Base-by-base conservation (phyloP, 306 rosid genomes). In the Cucumis hystrix region DNA sequence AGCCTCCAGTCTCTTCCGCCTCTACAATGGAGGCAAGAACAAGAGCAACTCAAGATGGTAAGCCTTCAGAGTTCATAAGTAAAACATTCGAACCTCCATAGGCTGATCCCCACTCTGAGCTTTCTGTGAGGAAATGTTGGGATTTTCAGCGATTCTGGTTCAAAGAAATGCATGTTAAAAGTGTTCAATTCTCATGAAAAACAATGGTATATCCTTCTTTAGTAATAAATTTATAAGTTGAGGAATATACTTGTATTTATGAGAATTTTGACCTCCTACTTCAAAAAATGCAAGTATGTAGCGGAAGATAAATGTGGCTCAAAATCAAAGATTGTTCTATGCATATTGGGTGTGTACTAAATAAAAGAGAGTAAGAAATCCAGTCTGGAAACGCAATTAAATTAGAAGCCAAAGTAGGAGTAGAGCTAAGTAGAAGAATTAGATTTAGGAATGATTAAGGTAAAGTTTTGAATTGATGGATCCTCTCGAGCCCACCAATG, bases 1-100 rank as follows among this genome's bases (percentile, higher is more conserved):
- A 76, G 96, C 97, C 63, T 95, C 90, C 83, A 87, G 86, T 69
- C 97, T 95, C 74, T 95, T 95, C 82, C 97, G 96, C 68, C 83
- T 92, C 84, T 95, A 92, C 73, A 93, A 91, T 7, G 82, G 82
- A 39, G 78, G 80, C 86, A 92, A 87, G 75, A 60, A 33, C 37
- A 87, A 85, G 84, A 85, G 47, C 39, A 40, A 55, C 76, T 64
- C 84, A 21, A 16, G 71, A 37, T 85, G 90, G 87, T 90, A 85
- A 86, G 57, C 37, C 8, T 23, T 71, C 25, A 6, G 10, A 23
- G 58, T 71, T 47, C 41, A 23, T 25, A 0, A 49, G 6, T 25
- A 25, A 33, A 33, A 28, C 15, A 39, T 47, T 14, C 76, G 15
- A 52, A 71, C 23, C 40, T 71, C 59, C 59, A 25, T 71, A 71